Percentiles rank a stretch among this genome's conserved stretches.
Conservation (phyloP, 345 rosid species). For the Turnera subulata region DNA sequence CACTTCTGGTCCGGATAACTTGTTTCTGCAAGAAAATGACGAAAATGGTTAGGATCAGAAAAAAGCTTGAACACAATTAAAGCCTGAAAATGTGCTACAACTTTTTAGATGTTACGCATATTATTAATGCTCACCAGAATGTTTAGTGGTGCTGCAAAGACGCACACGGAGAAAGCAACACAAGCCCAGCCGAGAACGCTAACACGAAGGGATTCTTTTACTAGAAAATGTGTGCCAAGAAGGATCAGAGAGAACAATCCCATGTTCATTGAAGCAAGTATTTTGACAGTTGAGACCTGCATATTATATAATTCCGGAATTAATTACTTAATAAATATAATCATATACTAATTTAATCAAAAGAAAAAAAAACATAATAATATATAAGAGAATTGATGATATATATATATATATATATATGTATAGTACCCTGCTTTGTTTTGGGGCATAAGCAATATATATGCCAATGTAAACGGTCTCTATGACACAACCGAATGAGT, state of each 20-base stretch:
- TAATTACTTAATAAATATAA: too few relatives aligned
- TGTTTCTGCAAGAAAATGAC: constrained; percentile 37
- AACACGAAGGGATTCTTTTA: constrained; percentile 19
- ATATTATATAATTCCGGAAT: neutral
- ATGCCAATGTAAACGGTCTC: constrained; percentile 62
- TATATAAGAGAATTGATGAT: neutral
- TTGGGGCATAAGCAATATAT: constrained; percentile 58
- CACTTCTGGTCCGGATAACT: constrained; percentile 74
- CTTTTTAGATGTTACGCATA: neutral
- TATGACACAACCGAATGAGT: constrained; percentile 68
- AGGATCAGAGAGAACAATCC: constrained; percentile 48
- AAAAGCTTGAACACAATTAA: neutral
- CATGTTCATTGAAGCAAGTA: constrained; percentile 48
- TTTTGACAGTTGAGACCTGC: constrained; percentile 58
- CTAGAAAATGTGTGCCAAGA: constrained; percentile 36
- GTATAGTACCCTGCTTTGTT: constrained; percentile 34
- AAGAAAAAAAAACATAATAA: too few relatives aligned
- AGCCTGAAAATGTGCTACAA: neutral
- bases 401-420: too few relatives aligned
- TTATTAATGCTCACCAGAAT: constrained; percentile 43
- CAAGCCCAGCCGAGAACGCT: constrained; percentile 84
- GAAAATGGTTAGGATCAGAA: neutral
- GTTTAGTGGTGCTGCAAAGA: constrained; percentile 81
- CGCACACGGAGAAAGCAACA: constrained; percentile 56
- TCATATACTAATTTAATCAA: too few relatives aligned